Evolutionary conservation across 495 filamentous ascomycete species (phyloP), one percentile per base, ranked within the genome.

Genomic region (Xylaria grammica): DNA sequence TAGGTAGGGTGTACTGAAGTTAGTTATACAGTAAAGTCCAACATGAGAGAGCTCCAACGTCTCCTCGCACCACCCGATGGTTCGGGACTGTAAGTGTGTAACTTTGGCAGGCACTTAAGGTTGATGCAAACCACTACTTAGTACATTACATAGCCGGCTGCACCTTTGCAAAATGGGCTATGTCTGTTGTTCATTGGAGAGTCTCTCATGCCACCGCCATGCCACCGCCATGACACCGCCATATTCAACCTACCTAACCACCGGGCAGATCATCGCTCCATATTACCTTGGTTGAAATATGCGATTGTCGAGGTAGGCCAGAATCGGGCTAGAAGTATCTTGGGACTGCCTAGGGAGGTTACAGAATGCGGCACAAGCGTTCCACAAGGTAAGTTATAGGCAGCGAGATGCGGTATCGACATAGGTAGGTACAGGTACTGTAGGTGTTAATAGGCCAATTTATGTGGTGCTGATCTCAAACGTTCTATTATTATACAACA

Each of bases 401-500:
- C 22, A 20, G 24, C 19, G 24, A 15, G 22, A 13, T 29, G 19
- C 26, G 2, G 2, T 40, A 26, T n/a, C 46, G 5, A 50, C 22
- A 36, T 36, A 36, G 11, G 32, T 36, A 36, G 4, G 11, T 36
- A 36, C 11, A 36, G 11, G 4, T 36, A 36, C 32, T 36, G 32
- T 11, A 36, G n/a, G 11, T 36, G 32, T 36, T 36, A 11, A 36
- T 36, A 36, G 32, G 32, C n/a, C 7, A 49, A 19, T 3, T 26
- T 22, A 24, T 26, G 6, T 20, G 26, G 6, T 20, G 54, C 54
- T 30, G 24, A 45, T n/a, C 17, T 34, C 45, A 8, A 45, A 36
- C n/a, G 26, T 45, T 45, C 38, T 58, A 45, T 58, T 30, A 44
- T 58, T 58, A 45, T 45, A 55, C 54, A 13, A 13, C 22, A 26